A percentile compares a stretch with the other conserved stretches of the same genome.
phyloP scores from a whole-genome alignment of 2,329 filamentous ascomycete species.

The Colletotrichum sp. region DNA sequence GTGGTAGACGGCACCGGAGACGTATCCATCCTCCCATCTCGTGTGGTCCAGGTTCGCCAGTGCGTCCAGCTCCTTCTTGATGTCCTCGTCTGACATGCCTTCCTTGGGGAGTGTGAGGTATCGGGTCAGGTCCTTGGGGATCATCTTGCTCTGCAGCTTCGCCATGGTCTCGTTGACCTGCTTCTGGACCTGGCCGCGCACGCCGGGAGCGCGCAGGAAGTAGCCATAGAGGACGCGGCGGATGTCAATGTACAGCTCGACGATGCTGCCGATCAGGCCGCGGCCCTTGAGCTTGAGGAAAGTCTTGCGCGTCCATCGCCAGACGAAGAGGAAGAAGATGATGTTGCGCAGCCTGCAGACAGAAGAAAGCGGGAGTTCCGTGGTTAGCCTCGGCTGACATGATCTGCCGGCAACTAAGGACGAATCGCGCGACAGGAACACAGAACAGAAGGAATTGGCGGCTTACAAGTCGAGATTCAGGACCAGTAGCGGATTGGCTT shows the following conservation, averaged over 20 bases:
- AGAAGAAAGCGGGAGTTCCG: background rate
- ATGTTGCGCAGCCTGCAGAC: constrained; percentile 76
- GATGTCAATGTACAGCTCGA: constrained; percentile 74
- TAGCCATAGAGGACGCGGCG: constrained; percentile 81
- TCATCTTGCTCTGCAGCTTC: constrained; percentile 84
- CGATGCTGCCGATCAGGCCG: constrained; percentile 79
- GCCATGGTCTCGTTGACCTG: constrained; percentile 81
- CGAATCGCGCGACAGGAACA: background rate
- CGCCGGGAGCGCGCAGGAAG: constrained; percentile 85
- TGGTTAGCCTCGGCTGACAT: constrained; percentile 2
- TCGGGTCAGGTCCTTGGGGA: constrained; percentile 73
- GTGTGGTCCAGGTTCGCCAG: constrained; percentile 91
- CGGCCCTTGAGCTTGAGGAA: constrained; percentile 89
- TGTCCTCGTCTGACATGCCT: constrained; percentile 80
- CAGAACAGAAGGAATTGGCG: background rate
- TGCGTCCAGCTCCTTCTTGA: constrained; percentile 79
- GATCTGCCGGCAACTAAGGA: background rate
- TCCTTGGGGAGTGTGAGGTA: constrained; percentile 81
- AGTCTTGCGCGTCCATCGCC: constrained; percentile 80
- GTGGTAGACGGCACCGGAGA: constrained; percentile 96
- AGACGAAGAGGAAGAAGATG: constrained; percentile 85
- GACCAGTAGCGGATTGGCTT: constrained; percentile 60
- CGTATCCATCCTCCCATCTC: constrained; percentile 93
- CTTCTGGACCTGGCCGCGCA: constrained; percentile 83
- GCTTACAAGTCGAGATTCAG: constrained; percentile 74